These are phyloP conservation scores for Panaeolus papilionaceus DNA, from an alignment of 768 basidiomycete genomes.

Conservation along the genomic window DNA sequence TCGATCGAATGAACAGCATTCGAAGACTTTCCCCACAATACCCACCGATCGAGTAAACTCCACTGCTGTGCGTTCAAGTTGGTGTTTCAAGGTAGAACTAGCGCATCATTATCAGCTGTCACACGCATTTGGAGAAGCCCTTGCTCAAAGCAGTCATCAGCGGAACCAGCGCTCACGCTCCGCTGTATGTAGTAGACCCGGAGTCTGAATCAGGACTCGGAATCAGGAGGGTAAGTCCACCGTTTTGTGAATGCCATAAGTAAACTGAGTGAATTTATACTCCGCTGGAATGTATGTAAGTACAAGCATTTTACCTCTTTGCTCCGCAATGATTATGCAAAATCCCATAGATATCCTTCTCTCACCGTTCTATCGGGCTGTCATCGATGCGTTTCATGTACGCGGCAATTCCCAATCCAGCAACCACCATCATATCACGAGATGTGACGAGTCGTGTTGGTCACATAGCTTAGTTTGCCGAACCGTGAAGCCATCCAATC, in stretches of 20 bases:
- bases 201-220: background rate
- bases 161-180: slow-evolving; percentile 12
- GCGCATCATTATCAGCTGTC: slow-evolving; percentile 2
- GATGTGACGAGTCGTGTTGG: slow-evolving; percentile 14
- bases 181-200: background rate
- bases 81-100: slow-evolving; percentile 13
- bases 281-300: background rate
- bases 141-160: slow-evolving; percentile 10
- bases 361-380: slow-evolving; percentile 1
- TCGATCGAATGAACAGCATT: background rate
- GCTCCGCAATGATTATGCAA: slow-evolving; percentile 2
- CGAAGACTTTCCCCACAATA: background rate
- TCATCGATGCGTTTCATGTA: slow-evolving; percentile 10
- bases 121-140: slow-evolving; percentile 5
- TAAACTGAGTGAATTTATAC: background rate
- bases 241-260: background rate
- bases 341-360: background rate
- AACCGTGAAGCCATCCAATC: slow-evolving; percentile 6
- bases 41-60: slow-evolving; percentile 3
- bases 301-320: background rate
- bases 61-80: slow-evolving; percentile 4
- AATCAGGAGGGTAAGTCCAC: slow-evolving; percentile 1
- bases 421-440: slow-evolving; percentile 9
- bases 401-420: slow-evolving; percentile 14
- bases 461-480: slow-evolving; percentile 10